Evolutionary conservation across 768 basidiomycete genomes (phyloP), one percentile per base, ranked within the genome.

Genomic region (Chalciporus chontae): DNA sequence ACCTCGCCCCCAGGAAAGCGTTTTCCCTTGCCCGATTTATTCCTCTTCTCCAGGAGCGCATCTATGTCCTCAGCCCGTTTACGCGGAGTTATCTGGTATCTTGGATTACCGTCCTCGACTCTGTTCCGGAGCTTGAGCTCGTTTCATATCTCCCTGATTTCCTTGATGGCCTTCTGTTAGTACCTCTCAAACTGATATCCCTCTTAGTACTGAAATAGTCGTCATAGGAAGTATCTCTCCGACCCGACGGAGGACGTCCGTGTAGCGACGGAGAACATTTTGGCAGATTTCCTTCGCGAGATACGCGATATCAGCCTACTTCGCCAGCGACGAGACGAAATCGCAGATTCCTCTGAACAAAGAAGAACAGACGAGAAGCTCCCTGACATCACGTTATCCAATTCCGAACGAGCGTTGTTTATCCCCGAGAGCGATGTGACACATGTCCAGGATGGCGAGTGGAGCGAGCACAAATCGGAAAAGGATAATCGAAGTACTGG

Each of bases 21-120:
- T 98, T 99, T 73, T 96, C 94, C 2, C 77, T 99, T 43, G 85
- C 91, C 3, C 86, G 90, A 55, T 98, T 98, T 65, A 93, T 99
- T 40, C 96, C 96, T 18, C 75, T 99, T 23, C 79, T 99, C 7
- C 81, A 85, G 43, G 95, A 98, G 55, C 79, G 96, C 53, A 93
- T 98, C 45, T 89, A 94, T 60, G 96, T 98, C 56, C 74, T 98
- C 64, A 94, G 87, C 64, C 95, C 96, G 1, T 94, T 95, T 66
- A 95, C 96, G 0, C 76, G 96, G 52, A 95, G 86, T 65, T 98
- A 94, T 67, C 79, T 99, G n/a, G 91, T 96, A 29, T 87, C 89
- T 1, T 99, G 96, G 96, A 90, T 98, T 51, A 90, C 81, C 38
- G 90, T 96, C 4, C 78, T 99, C 40, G 94, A 97, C 63, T 94